A percentile compares a stretch with the other conserved stretches of the same genome.
Conservation (phyloP, 108 stramenopile species). For the Nannochloropsis salina region DNA sequence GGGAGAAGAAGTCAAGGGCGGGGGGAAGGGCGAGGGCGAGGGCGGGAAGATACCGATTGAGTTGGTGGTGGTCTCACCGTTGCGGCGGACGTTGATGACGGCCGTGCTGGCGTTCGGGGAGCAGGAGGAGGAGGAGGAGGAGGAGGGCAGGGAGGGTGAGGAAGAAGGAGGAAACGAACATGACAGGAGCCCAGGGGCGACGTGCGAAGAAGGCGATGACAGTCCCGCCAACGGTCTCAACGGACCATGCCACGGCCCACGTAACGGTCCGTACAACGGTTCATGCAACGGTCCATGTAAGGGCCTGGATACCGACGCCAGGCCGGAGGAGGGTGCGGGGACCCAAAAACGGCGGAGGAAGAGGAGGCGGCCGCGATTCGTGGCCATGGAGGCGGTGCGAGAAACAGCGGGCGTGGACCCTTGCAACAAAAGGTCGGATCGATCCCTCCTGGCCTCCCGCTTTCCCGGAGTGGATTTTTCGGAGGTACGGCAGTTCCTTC, state of each 20-base stretch:
- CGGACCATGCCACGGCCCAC: too few species aligned
- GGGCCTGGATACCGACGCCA: too few species aligned
- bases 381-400: background rate
- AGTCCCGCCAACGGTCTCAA: background rate
- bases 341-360: background rate
- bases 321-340: too few species aligned
- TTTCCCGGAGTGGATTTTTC: background rate
- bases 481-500: background rate
- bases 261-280: background rate
- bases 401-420: constrained; percentile 5
- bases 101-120: background rate
- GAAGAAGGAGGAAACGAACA: too few species aligned
- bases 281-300: too few species aligned
- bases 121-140: constrained; percentile 5
- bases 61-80: background rate
- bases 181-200: too few species aligned
- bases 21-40: constrained; percentile 4
- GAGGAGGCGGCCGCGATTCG: background rate
- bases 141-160: too few species aligned
- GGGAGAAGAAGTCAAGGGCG: background rate
- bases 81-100: background rate
- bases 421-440: background rate
- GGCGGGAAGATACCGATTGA: background rate
- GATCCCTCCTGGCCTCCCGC: background rate
- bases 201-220: background rate